Evolutionary conservation across 2,329 filamentous ascomycete species (phyloP).

Genomic region (Apiospora kogelbergensis): DNA sequence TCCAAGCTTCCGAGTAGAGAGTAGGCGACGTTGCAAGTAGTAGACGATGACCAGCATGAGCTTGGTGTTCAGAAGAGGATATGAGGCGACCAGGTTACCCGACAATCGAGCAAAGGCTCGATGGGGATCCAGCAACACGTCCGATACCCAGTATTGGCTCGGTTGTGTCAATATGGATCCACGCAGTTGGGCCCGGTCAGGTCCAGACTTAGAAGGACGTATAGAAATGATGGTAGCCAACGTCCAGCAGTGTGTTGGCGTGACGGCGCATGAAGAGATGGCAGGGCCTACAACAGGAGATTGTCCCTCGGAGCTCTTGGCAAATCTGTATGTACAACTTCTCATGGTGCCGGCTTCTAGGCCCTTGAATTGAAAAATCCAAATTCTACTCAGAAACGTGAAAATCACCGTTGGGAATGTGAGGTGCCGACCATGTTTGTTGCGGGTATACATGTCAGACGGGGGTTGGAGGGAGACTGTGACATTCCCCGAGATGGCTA

Average conservation of each 20-base stretch:
- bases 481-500: background rate
- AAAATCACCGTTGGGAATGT: background rate
- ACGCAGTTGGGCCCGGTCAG: background rate
- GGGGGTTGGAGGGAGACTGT: background rate
- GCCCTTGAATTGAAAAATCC: constrained; percentile 9
- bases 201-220: background rate
- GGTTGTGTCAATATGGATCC: background rate
- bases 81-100: background rate
- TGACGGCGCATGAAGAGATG: constrained; percentile 1
- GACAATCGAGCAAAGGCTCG: background rate
- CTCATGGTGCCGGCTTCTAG: constrained; percentile 2
- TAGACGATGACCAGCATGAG: background rate
- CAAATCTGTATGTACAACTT: constrained; percentile 2
- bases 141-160: background rate
- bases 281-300: background rate
- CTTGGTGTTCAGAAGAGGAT: background rate
- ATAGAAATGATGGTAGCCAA: background rate
- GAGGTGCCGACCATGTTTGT: background rate
- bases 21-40: background rate
- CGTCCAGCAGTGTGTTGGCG: background rate
- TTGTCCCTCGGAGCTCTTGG: constrained; percentile 2
- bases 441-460: background rate
- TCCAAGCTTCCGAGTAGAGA: background rate
- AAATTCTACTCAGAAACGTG: constrained; percentile 1
- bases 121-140: background rate